Base-by-base conservation (phyloP, 306 rosid genomes). In the Rosa lucieae region DNA sequence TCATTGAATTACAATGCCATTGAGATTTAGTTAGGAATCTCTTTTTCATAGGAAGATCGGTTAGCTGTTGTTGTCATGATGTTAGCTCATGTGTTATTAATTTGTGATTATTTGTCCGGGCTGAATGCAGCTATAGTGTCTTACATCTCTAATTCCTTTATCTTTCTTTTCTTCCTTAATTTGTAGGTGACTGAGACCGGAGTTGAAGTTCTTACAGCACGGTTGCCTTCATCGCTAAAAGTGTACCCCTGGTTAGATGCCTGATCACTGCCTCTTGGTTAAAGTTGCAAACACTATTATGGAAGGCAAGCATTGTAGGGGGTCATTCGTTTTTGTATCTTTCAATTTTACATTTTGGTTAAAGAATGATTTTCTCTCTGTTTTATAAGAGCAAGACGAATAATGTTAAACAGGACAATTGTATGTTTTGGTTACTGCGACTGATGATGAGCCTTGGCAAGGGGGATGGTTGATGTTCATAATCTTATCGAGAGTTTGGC, bases 151-250 rank as follows among this genome's bases (percentile, higher is more conserved):
- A 13, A 74, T 39, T 59, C 29, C 5, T 0, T 21, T 39, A 46
- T 39, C 40, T 6, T 39, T 21, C 17, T 61, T 39, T 55, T 18
- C 4, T 15, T 10, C 4, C 10, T 29, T 44, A 17, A 12, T 55
- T 10, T 40, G 17, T 59, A 92, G 99, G 99, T 95, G 79, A 95
- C 98, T 7, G 94, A 91, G 77, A 91, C 92, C 12, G 99, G 98
- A 76, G 99, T 92, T 53, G 99, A 95, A 85, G 97, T 92, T 77
- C 91, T 95, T 62, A 92, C 99, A 17, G 91, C 88, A 63, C 67
- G 98, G 82, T 81, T 92, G 85, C 89, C 88, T 58, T 87, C 98
- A 18, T 95, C 98, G 23, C 99, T 98, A 1, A 80, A 87, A 62
- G 90, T 92, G 74, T 90, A 81, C 71, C 92, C 97, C 70, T 95